Evolutionary conservation across 306 rosid genomes (phyloP).

Genomic region (Pyrus communis): DNA sequence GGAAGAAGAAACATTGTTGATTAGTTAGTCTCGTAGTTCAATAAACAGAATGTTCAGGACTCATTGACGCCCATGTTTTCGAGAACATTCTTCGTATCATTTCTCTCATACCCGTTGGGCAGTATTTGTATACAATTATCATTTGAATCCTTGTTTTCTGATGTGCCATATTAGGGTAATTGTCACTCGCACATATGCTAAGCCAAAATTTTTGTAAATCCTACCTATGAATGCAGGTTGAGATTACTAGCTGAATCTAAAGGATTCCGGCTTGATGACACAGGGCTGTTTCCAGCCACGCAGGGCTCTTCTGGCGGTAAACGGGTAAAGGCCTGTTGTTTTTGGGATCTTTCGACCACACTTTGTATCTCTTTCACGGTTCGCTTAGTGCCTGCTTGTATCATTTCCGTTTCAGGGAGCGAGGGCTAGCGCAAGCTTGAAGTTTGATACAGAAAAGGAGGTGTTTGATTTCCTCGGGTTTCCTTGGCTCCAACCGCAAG

Average conservation of each 20-base stretch:
- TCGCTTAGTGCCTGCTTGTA: neutral
- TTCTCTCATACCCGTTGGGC: neutral
- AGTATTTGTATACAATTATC: neutral
- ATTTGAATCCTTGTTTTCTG: neutral
- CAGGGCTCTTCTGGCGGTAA: constrained; percentile 51
- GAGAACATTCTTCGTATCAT: neutral
- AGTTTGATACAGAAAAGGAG: constrained; percentile 64
- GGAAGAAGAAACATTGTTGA: neutral
- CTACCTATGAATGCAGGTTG: constrained; percentile 41
- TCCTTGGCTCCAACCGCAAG: constrained; percentile 82
- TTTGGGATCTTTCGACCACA: neutral
- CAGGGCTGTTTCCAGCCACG: constrained; percentile 73
- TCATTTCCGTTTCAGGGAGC: constrained; percentile 44
- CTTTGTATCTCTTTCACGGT: neutral
- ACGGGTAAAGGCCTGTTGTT: constrained; percentile 39
- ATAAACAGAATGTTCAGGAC: neutral
- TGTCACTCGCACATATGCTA: neutral
- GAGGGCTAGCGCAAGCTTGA: constrained; percentile 66
- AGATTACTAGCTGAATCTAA: constrained; percentile 81
- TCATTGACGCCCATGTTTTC: neutral
- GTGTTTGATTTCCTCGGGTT: constrained; percentile 76
- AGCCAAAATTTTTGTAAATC: neutral
- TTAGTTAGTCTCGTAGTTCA: neutral
- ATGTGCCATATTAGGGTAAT: neutral
- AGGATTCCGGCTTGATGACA: constrained; percentile 88